Evolutionary conservation across 192 early-diverging fungal species (phyloP), one percentile per base, ranked within the genome.

Genomic region (Backusella liffmaniae): DNA sequence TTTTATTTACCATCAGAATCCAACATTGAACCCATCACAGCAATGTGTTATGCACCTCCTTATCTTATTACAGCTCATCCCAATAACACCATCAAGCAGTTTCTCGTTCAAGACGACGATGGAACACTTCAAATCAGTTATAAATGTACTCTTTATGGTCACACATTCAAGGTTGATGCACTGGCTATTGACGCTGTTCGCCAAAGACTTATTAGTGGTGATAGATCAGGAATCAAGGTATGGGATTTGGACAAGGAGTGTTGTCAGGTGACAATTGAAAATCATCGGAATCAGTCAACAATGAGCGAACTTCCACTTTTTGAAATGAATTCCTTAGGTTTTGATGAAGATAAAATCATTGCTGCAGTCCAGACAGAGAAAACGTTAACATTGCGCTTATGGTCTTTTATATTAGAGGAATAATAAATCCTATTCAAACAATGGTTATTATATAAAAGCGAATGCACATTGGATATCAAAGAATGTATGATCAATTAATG

Each of bases 81-180:
- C 7, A 83, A 88, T 35, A 88, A 88, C 44, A 86, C 79, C 23
- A 81, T 88, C 26, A 82, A 84, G 44, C 77, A 84, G 12, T 88
- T 84, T 66, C 29, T 73, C n/a, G 72, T 85, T n/a, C 21, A 76
- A 5, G 67, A 66, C 36, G 34, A 32, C 10, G 49, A 62, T 32
- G 53, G 23, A 1, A 29, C 5, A 8, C 66, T 84, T 16, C 70
- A 80, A 42, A 66, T 83, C 21, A 62, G 23, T 18, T 87, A 86
- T 73, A 29, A 74, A 8, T 77, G 80, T 9, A 86, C 83, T 37
- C 67, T 88, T 5, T 87, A 84, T 53, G 86, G 84, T 0, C 84
- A 84, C 70, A 78, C 84, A 4, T 83, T 82, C 35, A 80, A 77
- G 10, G 87, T 88, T 1, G 82, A 67, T 37, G 79, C 82, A n/a